Evolutionary conservation across 2,329 filamentous ascomycete species (phyloP).

Genomic region (Neonectria hederae): DNA sequence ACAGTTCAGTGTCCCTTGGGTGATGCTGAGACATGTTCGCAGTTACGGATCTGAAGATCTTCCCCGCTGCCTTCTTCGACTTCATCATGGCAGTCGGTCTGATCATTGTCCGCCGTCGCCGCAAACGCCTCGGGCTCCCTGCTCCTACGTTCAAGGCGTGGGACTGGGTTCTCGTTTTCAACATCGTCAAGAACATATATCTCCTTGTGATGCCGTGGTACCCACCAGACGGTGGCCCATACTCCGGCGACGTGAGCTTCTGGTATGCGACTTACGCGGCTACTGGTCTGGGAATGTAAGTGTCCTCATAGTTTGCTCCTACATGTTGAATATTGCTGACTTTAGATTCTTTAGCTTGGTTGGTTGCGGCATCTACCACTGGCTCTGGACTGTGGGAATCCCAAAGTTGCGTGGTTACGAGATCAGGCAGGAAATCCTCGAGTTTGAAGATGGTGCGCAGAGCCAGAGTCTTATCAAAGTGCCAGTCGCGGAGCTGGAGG

Average conservation of each 20-base stretch:
- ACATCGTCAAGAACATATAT: slow-evolving; percentile 67
- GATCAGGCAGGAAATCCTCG: slow-evolving; percentile 65
- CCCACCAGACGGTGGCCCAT: slow-evolving; percentile 67
- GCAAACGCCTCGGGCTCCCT: slow-evolving; percentile 59
- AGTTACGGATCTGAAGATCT: slow-evolving; percentile 68
- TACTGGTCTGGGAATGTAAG: slow-evolving; percentile 71
- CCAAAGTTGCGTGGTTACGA: slow-evolving; percentile 62
- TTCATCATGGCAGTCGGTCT: slow-evolving; percentile 66
- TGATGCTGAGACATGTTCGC: slow-evolving; percentile 39
- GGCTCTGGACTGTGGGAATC: slow-evolving; percentile 64
- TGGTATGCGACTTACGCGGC: slow-evolving; percentile 78
- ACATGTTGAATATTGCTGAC: not conserved
- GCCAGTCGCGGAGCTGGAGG: slow-evolving; percentile 57
- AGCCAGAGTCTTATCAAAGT: slow-evolving; percentile 63
- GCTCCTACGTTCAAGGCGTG: slow-evolving; percentile 66
- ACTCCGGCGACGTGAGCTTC: slow-evolving; percentile 73
- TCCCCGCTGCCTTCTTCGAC: slow-evolving; percentile 67
- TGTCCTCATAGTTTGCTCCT: slow-evolving; percentile 31
- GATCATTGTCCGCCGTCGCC: slow-evolving; percentile 64
- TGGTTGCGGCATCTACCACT: slow-evolving; percentile 66
- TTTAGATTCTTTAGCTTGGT: slow-evolving; percentile 52
- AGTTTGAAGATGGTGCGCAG: slow-evolving; percentile 55
- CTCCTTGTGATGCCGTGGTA: slow-evolving; percentile 77
- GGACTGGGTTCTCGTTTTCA: slow-evolving; percentile 67
- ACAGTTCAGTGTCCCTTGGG: not conserved